Evolutionary conservation across 2,329 filamentous ascomycete species (phyloP).

Genomic region (Cordyceps cicadae): DNA sequence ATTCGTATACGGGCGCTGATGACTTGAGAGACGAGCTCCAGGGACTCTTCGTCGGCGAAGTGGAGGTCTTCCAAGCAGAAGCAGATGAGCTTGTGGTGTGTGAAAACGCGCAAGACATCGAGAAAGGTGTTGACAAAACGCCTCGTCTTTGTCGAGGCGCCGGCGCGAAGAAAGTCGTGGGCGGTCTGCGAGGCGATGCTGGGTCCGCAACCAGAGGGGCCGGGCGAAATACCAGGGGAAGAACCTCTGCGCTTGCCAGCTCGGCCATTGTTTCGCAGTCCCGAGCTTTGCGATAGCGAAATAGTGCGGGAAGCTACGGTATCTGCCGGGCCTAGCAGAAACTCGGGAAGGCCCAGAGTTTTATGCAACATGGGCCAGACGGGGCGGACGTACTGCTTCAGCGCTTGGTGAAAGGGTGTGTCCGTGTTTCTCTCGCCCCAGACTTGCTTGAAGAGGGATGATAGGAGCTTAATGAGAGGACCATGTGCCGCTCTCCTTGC

Average conservation of each 20-base stretch:
- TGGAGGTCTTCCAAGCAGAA: conserved; percentile 85
- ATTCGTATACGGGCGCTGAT: conserved; percentile 71
- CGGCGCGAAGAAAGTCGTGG: conserved; percentile 52
- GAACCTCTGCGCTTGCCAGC: conserved; percentile 37
- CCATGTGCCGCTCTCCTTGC: conserved; percentile 54
- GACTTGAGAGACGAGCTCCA: conserved; percentile 76
- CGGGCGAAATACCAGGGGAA: conserved; percentile 39
- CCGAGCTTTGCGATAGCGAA: conserved; percentile 27
- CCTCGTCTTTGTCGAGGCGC: conserved; percentile 54
- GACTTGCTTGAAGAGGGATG: conserved; percentile 58
- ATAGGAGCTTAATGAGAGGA: conserved; percentile 55
- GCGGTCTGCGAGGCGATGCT: conserved; percentile 41
- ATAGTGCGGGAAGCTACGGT: conserved; percentile 26
- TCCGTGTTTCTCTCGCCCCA: conserved; percentile 60
- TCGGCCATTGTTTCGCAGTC: conserved; percentile 24
- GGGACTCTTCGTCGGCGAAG: conserved; percentile 79
- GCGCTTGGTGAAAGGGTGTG: conserved; percentile 51
- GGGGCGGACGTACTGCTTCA: conserved; percentile 55
- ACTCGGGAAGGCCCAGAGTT: conserved; percentile 58
- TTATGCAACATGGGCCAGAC: conserved; percentile 58
- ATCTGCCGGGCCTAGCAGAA: conserved; percentile 50
- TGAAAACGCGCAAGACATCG: conserved; percentile 75
- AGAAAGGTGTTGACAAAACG: conserved; percentile 82
- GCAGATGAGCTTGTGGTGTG: conserved; percentile 77
- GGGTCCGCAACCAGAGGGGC: conserved; percentile 26